Base-by-base conservation (phyloP, 192 early-diverging fungal species). In the Dissophora ornata region DNA sequence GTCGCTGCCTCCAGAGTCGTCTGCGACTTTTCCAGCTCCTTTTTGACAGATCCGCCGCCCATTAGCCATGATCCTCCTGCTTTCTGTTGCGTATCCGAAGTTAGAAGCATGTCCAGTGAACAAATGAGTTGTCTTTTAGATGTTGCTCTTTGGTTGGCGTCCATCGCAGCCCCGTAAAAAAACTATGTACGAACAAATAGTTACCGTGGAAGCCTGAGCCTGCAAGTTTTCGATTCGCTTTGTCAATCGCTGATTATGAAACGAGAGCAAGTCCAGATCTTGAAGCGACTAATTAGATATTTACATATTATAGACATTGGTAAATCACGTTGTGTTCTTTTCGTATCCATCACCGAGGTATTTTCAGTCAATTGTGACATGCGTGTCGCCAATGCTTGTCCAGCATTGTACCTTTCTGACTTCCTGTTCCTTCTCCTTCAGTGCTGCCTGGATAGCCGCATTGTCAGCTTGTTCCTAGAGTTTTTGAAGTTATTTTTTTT, bases 191-290 rank as follows among this genome's bases (percentile, higher is more conserved):
- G 9, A 11, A 30, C 7, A 46, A 30, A 48, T 16, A 47, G 59
- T 38, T 77, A 80, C 81, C 8, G 78, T n/a, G 25, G 65, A 52
- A 4, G 57, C 59, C 19, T 65, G 60, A 24, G 78, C 84, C 51
- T 88, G 87, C n/a, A 88, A 53, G 21, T 75, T 77, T 47, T 86
- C 81, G 10, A 88, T 88, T 32, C 87, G 85, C 38, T 83, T 88
- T 6, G 87, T 84, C 22, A 88, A 57, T 18, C 87, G 81, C 58
- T 88, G 82, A 42, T 86, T 88, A 40, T 88, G 87, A 65, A 85
- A 88, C 1, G 79, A 68, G 16, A 88, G 78, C 15, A 88, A 61
- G 69, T 88, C 87, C 45, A 88, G 53, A 53, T 88, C 83, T 66
- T 85, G 81, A 4, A 80, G 36, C 1, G 81, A 82, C 81, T 82